phyloP scores from a whole-genome alignment of 805 yeast species.

The Candida succiphila region DNA sequence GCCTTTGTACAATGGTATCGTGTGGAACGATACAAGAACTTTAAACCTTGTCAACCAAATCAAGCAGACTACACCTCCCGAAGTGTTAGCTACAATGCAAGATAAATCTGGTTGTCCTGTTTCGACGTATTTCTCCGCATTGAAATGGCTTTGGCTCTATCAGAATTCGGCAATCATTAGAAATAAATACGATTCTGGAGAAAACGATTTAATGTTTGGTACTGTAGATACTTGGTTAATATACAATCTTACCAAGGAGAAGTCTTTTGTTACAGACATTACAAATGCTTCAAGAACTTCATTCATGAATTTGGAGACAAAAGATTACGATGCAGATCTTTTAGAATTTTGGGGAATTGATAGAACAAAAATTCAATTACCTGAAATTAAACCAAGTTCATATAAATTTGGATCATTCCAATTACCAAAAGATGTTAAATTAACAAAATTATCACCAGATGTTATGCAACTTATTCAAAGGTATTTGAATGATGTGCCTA shows the following conservation, averaged over 20 bases:
- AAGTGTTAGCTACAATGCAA: slow-evolving; percentile 46
- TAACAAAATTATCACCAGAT: slow-evolving; percentile 15
- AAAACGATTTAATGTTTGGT: slow-evolving; percentile 73
- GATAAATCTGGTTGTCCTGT: slow-evolving; percentile 76
- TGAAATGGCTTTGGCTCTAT: slow-evolving; percentile 81
- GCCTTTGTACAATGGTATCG: slow-evolving; percentile 82
- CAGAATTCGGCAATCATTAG: slow-evolving; percentile 64
- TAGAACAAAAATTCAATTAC: slow-evolving; percentile 50
- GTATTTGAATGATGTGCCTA: slow-evolving; percentile 53
- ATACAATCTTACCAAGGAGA: slow-evolving; percentile 67
- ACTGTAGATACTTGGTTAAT: slow-evolving; percentile 93
- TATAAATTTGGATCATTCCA: slow-evolving; percentile 67
- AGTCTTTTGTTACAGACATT: slow-evolving; percentile 70
- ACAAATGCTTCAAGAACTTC: slow-evolving; percentile 89
- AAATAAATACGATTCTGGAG: slow-evolving; percentile 63
- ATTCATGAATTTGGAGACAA: slow-evolving; percentile 73
- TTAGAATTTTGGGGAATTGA: slow-evolving; percentile 77
- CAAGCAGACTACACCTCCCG: slow-evolving; percentile 41
- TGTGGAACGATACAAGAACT: slow-evolving; percentile 94
- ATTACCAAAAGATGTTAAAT: slow-evolving; percentile 38
- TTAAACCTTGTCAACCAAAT: slow-evolving; percentile 57
- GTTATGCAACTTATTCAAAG: slow-evolving; percentile 37
- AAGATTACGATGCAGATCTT: slow-evolving; percentile 66
- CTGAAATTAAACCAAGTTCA: slow-evolving; percentile 71
- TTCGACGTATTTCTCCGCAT: slow-evolving; percentile 85